Percentiles rank a stretch among this genome's conserved stretches.
phyloP scores from a whole-genome alignment of 176 grass and related monocot genomes.

The Bolboschoenus planiculmis region DNA sequence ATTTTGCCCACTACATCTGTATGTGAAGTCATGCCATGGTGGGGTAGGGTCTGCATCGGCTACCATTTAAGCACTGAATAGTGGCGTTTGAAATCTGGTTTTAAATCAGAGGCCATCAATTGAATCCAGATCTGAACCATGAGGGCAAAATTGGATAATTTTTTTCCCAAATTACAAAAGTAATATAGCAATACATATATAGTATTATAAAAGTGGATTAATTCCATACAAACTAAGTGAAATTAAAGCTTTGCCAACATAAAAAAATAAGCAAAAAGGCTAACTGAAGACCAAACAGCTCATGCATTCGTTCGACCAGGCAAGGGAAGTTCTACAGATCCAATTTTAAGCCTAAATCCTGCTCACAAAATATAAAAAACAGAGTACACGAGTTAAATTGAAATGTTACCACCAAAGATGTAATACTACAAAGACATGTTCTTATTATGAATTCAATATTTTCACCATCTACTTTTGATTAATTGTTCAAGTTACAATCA shows the following conservation, averaged over 20 bases:
- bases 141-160: conserved; percentile 2
- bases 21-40: neutral
- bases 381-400: neutral
- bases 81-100: neutral
- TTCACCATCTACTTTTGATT: neutral
- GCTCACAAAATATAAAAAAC: neutral
- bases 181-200: neutral
- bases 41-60: neutral
- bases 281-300: neutral
- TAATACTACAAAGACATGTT: neutral
- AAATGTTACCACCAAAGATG: neutral
- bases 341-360: neutral
- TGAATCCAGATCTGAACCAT: neutral
- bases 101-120: neutral
- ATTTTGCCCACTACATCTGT: neutral
- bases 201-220: neutral
- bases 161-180: neutral
- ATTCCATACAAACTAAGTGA: neutral
- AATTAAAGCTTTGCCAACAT: neutral
- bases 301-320: neutral
- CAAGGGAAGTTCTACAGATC: neutral
- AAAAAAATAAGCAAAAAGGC: neutral
- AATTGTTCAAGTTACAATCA: neutral
- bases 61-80: neutral
- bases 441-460: neutral